A percentile compares a stretch with the other conserved stretches of the same genome.
These are phyloP conservation scores for Gonapodya sp. DNA, from an alignment of 192 early-diverging fungal species.

Conservation along the genomic window DNA sequence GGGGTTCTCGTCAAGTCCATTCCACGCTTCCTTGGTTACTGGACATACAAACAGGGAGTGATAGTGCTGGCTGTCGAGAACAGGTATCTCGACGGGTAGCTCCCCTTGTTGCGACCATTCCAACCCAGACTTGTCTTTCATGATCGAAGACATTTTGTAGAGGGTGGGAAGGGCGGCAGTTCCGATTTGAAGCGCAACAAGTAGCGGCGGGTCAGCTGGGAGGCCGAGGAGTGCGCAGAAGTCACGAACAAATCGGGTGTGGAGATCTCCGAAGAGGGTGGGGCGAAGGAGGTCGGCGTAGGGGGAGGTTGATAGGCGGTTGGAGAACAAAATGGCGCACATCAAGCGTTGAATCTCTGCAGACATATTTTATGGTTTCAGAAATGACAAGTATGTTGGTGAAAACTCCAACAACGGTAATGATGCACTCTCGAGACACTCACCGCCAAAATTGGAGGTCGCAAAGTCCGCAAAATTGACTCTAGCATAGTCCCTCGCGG, in stretches of 20 bases:
- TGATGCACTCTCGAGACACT: no score
- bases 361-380: no score
- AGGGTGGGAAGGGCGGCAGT: slow-evolving; percentile 83
- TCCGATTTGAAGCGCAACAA: slow-evolving; percentile 41
- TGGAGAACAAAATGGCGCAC: slow-evolving; percentile 34
- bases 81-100: slow-evolving; percentile 83
- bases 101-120: slow-evolving; percentile 92
- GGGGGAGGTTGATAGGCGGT: slow-evolving; percentile 31
- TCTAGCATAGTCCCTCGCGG: slow-evolving; percentile 69
- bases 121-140: slow-evolving; percentile 67
- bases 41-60: slow-evolving; percentile 97
- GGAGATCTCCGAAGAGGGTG: slow-evolving; percentile 39
- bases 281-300: slow-evolving; percentile 35
- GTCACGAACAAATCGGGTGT: slow-evolving; percentile 60
- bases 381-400: no score
- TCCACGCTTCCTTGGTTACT: slow-evolving; percentile 75
- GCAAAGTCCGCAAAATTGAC: slow-evolving; percentile 57
- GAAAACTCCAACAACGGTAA: no score
- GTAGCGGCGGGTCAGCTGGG: slow-evolving; percentile 58
- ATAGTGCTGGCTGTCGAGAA: slow-evolving; percentile 75
- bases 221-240: slow-evolving; percentile 69
- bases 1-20: slow-evolving; percentile 83
- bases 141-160: slow-evolving; percentile 77
- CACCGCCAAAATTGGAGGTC: slow-evolving; percentile 54
- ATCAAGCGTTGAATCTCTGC: slow-evolving; percentile 48